Conservation (phyloP, 139 green algal genomes). For the Closterium sp. region DNA sequence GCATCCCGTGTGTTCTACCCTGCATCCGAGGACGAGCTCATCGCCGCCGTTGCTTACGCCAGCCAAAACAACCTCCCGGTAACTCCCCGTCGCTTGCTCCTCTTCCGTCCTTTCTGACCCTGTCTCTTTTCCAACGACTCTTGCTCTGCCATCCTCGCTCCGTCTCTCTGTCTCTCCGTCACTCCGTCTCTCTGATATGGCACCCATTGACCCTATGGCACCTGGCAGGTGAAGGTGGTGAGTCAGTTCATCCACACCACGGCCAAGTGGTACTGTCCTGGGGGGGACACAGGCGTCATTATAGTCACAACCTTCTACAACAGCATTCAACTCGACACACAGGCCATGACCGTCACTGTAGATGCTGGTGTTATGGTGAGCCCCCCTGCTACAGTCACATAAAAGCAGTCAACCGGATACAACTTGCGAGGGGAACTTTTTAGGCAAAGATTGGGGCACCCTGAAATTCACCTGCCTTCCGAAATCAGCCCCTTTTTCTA, state of each 20-base stretch:
- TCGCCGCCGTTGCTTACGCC: background rate
- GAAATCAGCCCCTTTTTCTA: too few relatives aligned
- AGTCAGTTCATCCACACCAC: conserved; percentile 2
- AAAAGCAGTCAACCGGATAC: too few relatives aligned
- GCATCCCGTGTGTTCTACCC: background rate
- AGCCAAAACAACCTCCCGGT: background rate
- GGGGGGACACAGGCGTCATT: background rate
- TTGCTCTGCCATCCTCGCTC: background rate
- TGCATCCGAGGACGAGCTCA: background rate
- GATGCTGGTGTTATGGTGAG: background rate
- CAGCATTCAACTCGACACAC: background rate
- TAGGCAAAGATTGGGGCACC: too few relatives aligned
- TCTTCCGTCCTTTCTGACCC: too few relatives aligned
- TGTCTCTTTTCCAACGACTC: background rate
- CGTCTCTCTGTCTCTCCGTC: too few relatives aligned
- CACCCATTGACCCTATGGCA: background rate
- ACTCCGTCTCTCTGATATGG: too few relatives aligned
- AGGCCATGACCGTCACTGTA: background rate
- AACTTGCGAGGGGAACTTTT: too few relatives aligned
- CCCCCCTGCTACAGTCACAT: background rate
- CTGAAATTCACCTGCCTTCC: too few relatives aligned
- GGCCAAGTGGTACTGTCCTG: background rate
- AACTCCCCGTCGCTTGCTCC: background rate
- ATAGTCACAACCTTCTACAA: conserved; percentile 4
- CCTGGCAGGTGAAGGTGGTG: conserved; percentile 4